Evolutionary conservation across 2,329 filamentous ascomycete species (phyloP).

Genomic region (Chrysoporthe cubensis): DNA sequence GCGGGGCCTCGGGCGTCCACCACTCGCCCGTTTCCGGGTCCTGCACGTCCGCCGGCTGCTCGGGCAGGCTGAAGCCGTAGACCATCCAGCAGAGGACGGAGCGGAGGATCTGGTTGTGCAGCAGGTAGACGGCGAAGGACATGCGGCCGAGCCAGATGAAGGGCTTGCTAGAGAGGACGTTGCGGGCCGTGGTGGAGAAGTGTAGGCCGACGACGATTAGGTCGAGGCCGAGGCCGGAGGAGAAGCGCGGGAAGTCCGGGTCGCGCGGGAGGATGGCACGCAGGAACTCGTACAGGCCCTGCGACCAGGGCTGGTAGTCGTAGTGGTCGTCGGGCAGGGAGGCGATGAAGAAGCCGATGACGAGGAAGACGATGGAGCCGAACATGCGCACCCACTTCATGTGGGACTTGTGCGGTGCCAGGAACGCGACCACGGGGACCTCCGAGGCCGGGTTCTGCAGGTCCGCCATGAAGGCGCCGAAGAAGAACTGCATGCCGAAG

Average conservation of each 20-base stretch:
- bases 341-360: slow-evolving; percentile 25
- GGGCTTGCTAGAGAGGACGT: slow-evolving; percentile 25
- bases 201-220: slow-evolving; percentile 28
- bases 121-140: slow-evolving; percentile 29
- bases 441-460: slow-evolving; percentile 23
- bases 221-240: slow-evolving; percentile 28
- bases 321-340: slow-evolving; percentile 27
- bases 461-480: slow-evolving; percentile 30
- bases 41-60: slow-evolving; percentile 27
- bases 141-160: slow-evolving; percentile 29
- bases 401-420: slow-evolving; percentile 24
- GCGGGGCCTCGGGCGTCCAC: slow-evolving; percentile 22
- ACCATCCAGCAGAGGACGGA: slow-evolving; percentile 30
- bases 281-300: slow-evolving; percentile 26
- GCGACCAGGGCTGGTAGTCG: slow-evolving; percentile 29
- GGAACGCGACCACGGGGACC: slow-evolving; percentile 23
- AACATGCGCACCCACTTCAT: slow-evolving; percentile 28
- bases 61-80: slow-evolving; percentile 26
- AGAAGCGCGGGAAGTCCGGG: slow-evolving; percentile 29
- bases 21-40: slow-evolving; percentile 25
- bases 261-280: slow-evolving; percentile 24
- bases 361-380: slow-evolving; percentile 25
- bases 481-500: slow-evolving; percentile 31
- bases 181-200: slow-evolving; percentile 27
- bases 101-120: slow-evolving; percentile 30